Conservation (phyloP, 805 yeast genomes). For the Ascoidea asiatica region DNA sequence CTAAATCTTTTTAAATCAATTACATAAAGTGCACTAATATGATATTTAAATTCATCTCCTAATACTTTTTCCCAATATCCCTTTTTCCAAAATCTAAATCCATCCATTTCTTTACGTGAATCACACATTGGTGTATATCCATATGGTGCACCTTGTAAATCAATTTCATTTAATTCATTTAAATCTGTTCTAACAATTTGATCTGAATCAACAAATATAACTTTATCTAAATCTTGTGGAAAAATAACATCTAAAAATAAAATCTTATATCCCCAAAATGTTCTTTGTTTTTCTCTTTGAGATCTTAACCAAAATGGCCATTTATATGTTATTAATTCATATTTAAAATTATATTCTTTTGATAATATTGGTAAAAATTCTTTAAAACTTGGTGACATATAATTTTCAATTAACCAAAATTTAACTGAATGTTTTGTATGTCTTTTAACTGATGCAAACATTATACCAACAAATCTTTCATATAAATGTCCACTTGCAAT, state of each 20-base stretch:
- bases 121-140: conserved; percentile 85
- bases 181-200: conserved; percentile 70
- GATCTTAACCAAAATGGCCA: conserved; percentile 89
- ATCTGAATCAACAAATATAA: conserved; percentile 80
- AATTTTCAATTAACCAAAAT: conserved; percentile 81
- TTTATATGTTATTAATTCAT: conserved; percentile 68
- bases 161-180: conserved; percentile 51
- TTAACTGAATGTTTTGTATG: conserved; percentile 54
- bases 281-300: conserved; percentile 67
- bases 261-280: conserved; percentile 82
- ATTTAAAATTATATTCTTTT: conserved; percentile 43
- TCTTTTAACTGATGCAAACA: conserved; percentile 65
- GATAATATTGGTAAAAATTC: conserved; percentile 47
- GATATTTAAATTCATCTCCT: conserved; percentile 44
- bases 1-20: conserved; percentile 65
- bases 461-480: conserved; percentile 61
- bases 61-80: conserved; percentile 77
- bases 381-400: conserved; percentile 58
- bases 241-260: conserved; percentile 77
- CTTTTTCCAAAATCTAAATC: conserved; percentile 80
- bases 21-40: conserved; percentile 74
- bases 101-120: conserved; percentile 67
- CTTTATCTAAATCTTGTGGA: conserved; percentile 61
- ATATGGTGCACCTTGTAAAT: conserved; percentile 71
- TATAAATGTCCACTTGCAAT: conserved; percentile 75